phyloP scores from a whole-genome alignment of 257 asterid genomes.

The Solanum clarkiae region DNA sequence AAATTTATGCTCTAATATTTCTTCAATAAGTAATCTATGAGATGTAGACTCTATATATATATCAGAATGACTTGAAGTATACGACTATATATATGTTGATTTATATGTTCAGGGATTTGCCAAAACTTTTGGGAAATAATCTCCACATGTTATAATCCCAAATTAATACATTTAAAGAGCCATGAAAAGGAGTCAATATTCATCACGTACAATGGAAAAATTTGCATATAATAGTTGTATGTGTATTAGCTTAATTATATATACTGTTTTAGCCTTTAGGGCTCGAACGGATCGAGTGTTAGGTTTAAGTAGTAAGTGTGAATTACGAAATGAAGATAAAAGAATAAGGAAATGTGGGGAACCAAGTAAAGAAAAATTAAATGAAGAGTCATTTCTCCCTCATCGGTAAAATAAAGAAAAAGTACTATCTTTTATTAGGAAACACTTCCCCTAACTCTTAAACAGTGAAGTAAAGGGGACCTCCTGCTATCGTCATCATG shows the following conservation, averaged over 20 bases:
- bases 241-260: background rate
- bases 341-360: too few relatives aligned
- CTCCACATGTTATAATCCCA: background rate
- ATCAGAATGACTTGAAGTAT: background rate
- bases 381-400: too few relatives aligned
- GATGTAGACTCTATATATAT: background rate
- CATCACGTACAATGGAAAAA: background rate
- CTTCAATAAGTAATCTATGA: background rate
- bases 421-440: too few relatives aligned
- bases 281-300: rapidly evolving
- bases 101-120: background rate
- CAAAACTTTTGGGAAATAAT: background rate
- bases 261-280: background rate
- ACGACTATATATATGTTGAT: background rate
- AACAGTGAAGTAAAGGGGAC: too few relatives aligned
- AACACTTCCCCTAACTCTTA: too few relatives aligned
- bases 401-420: too few relatives aligned
- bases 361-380: too few relatives aligned
- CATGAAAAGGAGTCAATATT: background rate
- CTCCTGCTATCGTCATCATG: too few relatives aligned
- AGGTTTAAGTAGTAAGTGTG: too few relatives aligned
- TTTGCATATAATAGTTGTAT: background rate
- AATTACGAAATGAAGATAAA: too few relatives aligned
- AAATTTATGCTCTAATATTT: background rate
- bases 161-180: background rate